A percentile compares a stretch with the other conserved stretches of the same genome.
phyloP scores from a whole-genome alignment of 75 land plant species.

The Pseudotsuga menziesii region DNA sequence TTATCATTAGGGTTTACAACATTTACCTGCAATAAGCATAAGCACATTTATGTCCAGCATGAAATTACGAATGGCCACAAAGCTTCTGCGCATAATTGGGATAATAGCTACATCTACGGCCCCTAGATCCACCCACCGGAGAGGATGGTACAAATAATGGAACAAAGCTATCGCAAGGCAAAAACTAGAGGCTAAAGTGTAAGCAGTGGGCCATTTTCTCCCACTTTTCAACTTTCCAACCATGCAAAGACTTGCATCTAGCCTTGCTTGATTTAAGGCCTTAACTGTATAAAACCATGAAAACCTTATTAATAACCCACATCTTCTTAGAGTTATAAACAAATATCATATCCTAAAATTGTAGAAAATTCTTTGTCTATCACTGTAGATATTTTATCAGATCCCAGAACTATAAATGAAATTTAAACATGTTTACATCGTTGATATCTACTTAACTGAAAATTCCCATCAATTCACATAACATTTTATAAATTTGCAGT shows the following conservation, averaged over 20 bases:
- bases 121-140: constrained; percentile 74
- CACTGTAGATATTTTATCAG: too few relatives aligned
- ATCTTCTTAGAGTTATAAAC: background rate
- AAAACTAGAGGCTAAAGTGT: constrained; percentile 51
- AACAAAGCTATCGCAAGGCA: constrained; percentile 50
- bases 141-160: constrained; percentile 43
- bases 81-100: constrained; percentile 42
- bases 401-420: too few relatives aligned
- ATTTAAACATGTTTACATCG: too few relatives aligned
- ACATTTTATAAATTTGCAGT: too few relatives aligned
- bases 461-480: too few relatives aligned
- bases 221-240: constrained; percentile 31
- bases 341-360: background rate
- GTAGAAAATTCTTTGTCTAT: background rate
- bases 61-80: constrained; percentile 37
- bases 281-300: constrained; percentile 37
- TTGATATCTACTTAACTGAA: too few relatives aligned
- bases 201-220: constrained; percentile 77
- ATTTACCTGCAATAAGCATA: constrained; percentile 62
- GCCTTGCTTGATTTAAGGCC: constrained; percentile 68
- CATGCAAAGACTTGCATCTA: constrained; percentile 68
- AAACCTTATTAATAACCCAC: background rate
- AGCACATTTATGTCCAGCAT: constrained; percentile 83
- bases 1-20: too few relatives aligned
- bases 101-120: constrained; percentile 65